These are phyloP conservation scores for Monosporozyma siamensis DNA, from an alignment of 805 yeast genomes.

Conservation along the genomic window DNA sequence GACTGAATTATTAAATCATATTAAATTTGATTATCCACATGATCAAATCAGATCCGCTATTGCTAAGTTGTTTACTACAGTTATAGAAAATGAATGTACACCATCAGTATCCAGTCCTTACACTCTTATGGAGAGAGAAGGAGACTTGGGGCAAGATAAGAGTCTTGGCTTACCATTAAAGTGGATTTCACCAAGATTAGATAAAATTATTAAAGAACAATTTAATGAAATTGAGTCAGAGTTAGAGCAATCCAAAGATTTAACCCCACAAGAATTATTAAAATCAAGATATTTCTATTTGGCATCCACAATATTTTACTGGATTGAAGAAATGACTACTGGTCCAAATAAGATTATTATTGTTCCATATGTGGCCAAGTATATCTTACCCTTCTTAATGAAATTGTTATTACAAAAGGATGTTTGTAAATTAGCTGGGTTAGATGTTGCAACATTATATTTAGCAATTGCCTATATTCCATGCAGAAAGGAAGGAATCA, in stretches of 20 bases:
- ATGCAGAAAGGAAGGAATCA: constrained; percentile 26
- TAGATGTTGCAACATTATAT: constrained; percentile 44
- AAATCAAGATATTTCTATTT: constrained; percentile 56
- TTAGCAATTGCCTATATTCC: constrained; percentile 41
- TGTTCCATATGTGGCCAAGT: constrained; percentile 41
- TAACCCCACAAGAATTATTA: constrained; percentile 47
- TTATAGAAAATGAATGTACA: constrained; percentile 15
- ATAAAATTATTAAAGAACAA: constrained; percentile 33
- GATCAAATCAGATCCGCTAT: constrained; percentile 62
- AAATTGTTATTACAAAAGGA: constrained; percentile 62
- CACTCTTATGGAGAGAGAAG: constrained; percentile 10
- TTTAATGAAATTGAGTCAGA: constrained; percentile 39
- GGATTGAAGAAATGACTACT: constrained; percentile 45
- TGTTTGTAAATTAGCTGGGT: constrained; percentile 63
- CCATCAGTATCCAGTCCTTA: constrained; percentile 12
- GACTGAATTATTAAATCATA: constrained; percentile 33
- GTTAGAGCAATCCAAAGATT: constrained; percentile 26
- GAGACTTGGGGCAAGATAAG: constrained; percentile 9
- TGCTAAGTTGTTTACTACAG: constrained; percentile 42
- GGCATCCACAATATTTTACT: constrained; percentile 54
- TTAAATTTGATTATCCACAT: constrained; percentile 54
- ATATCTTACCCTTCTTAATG: constrained; percentile 62
- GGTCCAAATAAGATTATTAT: constrained; percentile 47
- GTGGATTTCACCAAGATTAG: constrained; percentile 27
- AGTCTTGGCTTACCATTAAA: constrained; percentile 32